These are phyloP conservation scores for Ligustrum vulgare DNA, from an alignment of 257 asterid species.

Conservation along the genomic window DNA sequence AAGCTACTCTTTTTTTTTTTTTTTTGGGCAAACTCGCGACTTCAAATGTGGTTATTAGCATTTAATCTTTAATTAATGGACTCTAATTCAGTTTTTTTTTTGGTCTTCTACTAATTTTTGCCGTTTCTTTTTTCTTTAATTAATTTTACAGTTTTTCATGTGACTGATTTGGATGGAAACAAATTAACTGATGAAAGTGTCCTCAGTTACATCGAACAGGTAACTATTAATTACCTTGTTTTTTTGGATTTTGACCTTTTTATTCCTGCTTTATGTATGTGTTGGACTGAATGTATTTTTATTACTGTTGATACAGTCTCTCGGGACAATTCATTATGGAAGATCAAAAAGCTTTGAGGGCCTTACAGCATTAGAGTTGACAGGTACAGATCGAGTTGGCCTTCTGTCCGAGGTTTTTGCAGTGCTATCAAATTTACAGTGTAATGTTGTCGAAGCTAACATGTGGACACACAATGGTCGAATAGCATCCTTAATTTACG, in stretches of 20 bases:
- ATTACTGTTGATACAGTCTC: slow-evolving; percentile 54
- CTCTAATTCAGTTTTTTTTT: not conserved
- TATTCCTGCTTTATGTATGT: not conserved
- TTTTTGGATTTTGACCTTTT: not conserved
- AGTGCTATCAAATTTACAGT: slow-evolving; percentile 58
- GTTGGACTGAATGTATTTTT: not conserved
- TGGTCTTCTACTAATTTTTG: slow-evolving; percentile 16
- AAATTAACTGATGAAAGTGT: slow-evolving; percentile 86
- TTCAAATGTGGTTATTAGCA: not conserved
- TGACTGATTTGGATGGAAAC: slow-evolving; percentile 86
- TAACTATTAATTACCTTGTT: slow-evolving; percentile 23
- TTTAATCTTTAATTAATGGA: not conserved
- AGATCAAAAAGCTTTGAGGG: slow-evolving; percentile 65
- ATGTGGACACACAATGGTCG: slow-evolving; percentile 97
- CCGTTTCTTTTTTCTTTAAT: slow-evolving; percentile 35
- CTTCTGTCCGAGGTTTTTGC: slow-evolving; percentile 90
- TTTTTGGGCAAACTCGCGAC: slow-evolving; percentile 18
- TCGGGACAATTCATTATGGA: slow-evolving; percentile 65
- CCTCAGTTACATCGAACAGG: slow-evolving; percentile 87
- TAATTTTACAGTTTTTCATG: slow-evolving; percentile 81
- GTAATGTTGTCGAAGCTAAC: slow-evolving; percentile 80
- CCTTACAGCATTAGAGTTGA: slow-evolving; percentile 75
- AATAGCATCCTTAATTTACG: slow-evolving; percentile 69
- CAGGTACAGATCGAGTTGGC: slow-evolving; percentile 90
- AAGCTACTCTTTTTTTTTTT: slow-evolving; percentile 19